Base-by-base conservation (phyloP, 148 eudicot species). In the Silene latifolia region DNA sequence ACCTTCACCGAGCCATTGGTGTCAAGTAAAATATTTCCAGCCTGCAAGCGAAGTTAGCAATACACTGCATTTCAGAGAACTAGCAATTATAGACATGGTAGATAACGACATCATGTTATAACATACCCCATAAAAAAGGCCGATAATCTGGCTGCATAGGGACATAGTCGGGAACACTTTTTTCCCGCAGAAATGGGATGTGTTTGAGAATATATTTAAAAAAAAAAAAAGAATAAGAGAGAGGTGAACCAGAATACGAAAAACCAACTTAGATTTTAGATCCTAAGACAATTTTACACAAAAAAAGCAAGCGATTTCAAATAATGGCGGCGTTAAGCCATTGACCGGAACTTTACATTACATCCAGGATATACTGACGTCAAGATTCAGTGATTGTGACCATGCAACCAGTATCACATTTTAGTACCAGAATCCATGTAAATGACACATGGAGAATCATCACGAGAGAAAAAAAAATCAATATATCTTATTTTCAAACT, bases 1-100 rank as follows among this genome's bases (percentile, higher is more conserved):
- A 95, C 76, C 85, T 95, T 95, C 77, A 95, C 85, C 14, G 86
- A 56, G 72, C 99, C 99, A 82, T 87, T 84, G 74, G 90, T 76
- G 81, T 89, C 96, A 70, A 95, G 62, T 82, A 95, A 84, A 58
- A 95, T 92, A 81, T 95, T 95, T 66, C 99, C 99, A 76, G 99
- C 94, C 99, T 95, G 88, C 80, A 80, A 76, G 74, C 80, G 79
- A 76, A 72, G 54, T 78, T 23, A 65, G 29, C 42, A 57, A 63
- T 8, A 32, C 6, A 42, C 57, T 9, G 47, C 69, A 21, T 74
- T 6, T 78, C 72, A 78, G 67, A 75, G 27, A 21, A 56, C 48
- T 15, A 58, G 15, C 46, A 61, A 64, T 39, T 39, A 39, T 7
- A 39, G 44, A 39, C 44, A 39, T 5, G 44, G 44, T 39, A 39